Base-by-base conservation (phyloP, 768 basidiomycete genomes). In the Suillus hirtellus region DNA sequence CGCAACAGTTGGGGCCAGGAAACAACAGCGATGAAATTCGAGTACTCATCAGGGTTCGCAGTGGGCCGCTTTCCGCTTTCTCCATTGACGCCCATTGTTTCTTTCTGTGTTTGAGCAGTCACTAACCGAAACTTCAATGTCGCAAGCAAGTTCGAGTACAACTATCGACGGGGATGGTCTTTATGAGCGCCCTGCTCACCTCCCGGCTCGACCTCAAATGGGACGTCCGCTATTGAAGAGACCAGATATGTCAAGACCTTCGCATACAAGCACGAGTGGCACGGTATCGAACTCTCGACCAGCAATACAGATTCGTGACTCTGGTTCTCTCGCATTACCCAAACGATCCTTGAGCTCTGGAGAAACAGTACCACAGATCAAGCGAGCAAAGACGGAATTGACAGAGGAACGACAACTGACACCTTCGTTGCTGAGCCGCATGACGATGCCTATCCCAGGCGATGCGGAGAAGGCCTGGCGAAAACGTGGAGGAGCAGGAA, bases 41-140 rank as follows among this genome's bases (percentile, higher is more conserved):
- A 73, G 72, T 71, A 62, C 78, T 84, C 65, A 80, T 83, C 63
- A 85, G 80, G 84, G 84, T 86, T 84, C 82, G 84, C 81, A 80
- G 69, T 78, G 79, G 79, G 72, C 79, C 70, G 69, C 71, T 78
- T 76, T 70, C 64, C 69, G 59, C 72, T 73, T 70, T 71, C 64
- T 70, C 73, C 64, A 66, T 75, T 74, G 75, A 75, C 75, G 70
- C 68, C 78, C 75, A 75, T 81, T 76, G 65, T 66, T 55, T 73
- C 69, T 76, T 71, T 71, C 68, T 79, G 71, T 74, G 59, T 79
- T 82, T 80, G 73, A 76, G 75, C 80, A 83, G 82, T 76, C 76
- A 60, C 68, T 83, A 60, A 49, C 65, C 68, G 67, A 64, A 66
- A 60, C 67, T 24, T 56, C 64, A 58, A 53, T 67, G 4, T 68